These are phyloP conservation scores for Escovopsis weberi DNA, from an alignment of 2,329 filamentous ascomycete species.

Conservation along the genomic window DNA sequence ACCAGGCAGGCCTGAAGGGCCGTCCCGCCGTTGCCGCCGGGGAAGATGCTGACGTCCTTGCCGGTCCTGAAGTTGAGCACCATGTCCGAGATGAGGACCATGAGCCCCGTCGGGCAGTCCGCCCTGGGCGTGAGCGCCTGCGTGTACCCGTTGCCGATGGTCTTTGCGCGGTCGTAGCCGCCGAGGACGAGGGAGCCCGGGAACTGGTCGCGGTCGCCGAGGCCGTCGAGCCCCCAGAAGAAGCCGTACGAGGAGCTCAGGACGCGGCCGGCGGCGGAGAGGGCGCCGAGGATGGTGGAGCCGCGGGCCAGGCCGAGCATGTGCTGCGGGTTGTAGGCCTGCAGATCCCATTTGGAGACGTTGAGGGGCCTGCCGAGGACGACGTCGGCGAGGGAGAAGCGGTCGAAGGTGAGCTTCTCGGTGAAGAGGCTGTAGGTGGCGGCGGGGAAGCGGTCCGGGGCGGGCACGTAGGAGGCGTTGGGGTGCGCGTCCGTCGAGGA, in stretches of 20 bases:
- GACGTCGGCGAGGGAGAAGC: conserved; percentile 3
- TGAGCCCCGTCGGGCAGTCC: conserved; percentile 2
- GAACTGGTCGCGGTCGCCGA: conserved; percentile 1
- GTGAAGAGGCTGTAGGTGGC: conserved; percentile 7
- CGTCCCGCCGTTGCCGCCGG: background rate
- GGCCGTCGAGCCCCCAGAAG: conserved; percentile 7
- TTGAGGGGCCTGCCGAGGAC: conserved; percentile 3
- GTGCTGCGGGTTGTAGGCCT: conserved; percentile 4
- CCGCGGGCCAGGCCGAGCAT: conserved; percentile 7
- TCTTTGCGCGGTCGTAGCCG: conserved; percentile 8
- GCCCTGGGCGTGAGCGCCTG: background rate
- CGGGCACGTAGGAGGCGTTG: background rate
- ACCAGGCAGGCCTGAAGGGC: conserved; percentile 4
- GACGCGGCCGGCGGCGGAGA: background rate
- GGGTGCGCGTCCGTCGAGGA: conserved; percentile 1
- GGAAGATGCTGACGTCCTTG: conserved; percentile 6
- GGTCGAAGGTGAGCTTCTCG: conserved; percentile 1
- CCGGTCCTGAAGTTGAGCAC: conserved; percentile 6
- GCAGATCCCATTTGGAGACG: background rate
- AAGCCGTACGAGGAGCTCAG: conserved; percentile 4
- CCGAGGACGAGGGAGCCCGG: conserved; percentile 6
- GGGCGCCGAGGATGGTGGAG: conserved; percentile 4
- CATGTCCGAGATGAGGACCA: conserved; percentile 5
- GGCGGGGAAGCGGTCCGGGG: conserved; percentile 1
- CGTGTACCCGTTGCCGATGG: conserved; percentile 3